These are phyloP conservation scores for Neoscytalidium dimidiatum DNA, from an alignment of 2,329 filamentous ascomycete genomes.

Conservation along the genomic window DNA sequence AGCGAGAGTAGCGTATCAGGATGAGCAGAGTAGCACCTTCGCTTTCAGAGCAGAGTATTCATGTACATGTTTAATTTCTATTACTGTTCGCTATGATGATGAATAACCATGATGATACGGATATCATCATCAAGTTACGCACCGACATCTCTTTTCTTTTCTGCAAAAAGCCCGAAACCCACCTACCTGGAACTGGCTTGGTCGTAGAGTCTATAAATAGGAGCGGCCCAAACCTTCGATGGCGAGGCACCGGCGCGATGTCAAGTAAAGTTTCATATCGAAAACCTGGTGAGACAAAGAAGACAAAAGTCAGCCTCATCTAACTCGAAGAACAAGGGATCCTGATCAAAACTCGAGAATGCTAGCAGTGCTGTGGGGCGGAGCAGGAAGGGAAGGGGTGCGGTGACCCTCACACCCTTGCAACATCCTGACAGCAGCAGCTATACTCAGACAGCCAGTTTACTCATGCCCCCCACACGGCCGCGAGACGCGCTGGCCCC, in stretches of 20 bases:
- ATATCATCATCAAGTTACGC: neutral
- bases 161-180: neutral
- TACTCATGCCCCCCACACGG: constrained; percentile 70
- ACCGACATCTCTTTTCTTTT: neutral
- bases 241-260: neutral
- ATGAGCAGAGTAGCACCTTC: neutral
- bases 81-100: neutral
- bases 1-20: too few relatives aligned
- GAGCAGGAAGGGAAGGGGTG: neutral
- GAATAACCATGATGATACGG: neutral
- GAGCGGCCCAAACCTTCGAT: neutral
- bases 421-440: constrained; percentile 25
- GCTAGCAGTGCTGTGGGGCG: neutral
- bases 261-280: neutral
- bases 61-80: constrained; percentile 10
- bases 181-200: neutral
- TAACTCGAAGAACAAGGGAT: neutral
- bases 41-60: neutral
- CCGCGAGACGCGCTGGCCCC: constrained; percentile 49
- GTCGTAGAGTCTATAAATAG: neutral
- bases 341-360: neutral
- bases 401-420: too few relatives aligned
- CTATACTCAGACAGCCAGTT: constrained; percentile 64
- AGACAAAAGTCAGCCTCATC: neutral
- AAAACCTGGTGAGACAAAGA: neutral